These are phyloP conservation scores for Leishmania mexicana DNA, from an alignment of 208 protist genomes.

Conservation along the genomic window DNA sequence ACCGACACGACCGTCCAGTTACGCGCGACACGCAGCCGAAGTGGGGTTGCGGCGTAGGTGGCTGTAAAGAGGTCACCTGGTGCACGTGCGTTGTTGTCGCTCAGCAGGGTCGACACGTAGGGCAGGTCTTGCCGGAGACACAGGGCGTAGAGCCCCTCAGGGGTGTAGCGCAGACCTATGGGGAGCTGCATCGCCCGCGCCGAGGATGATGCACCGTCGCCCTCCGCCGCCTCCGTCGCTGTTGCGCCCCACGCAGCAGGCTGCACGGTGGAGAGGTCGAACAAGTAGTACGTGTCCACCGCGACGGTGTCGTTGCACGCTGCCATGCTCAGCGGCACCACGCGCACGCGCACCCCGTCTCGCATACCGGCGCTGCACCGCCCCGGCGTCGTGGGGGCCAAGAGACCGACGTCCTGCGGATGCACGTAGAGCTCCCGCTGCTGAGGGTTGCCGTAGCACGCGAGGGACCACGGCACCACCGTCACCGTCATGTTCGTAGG, in stretches of 20 bases:
- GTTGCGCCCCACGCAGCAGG: constrained; percentile 10
- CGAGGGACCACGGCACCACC: constrained; percentile 35
- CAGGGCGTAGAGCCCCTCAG: constrained; percentile 46
- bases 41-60: constrained; percentile 19
- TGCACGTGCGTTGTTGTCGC: background rate
- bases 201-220: too few relatives aligned
- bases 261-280: constrained; percentile 34
- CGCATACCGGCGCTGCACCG: constrained; percentile 47
- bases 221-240: background rate
- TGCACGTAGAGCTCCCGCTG: too few relatives aligned
- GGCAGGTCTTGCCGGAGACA: constrained; percentile 47
- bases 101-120: constrained; percentile 11
- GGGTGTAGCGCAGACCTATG: constrained; percentile 39
- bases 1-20: constrained; percentile 25
- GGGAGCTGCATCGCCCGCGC: constrained; percentile 33
- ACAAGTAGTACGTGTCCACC: constrained; percentile 23
- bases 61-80: constrained; percentile 7
- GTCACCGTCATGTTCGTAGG: constrained; percentile 22
- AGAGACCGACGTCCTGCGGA: background rate
- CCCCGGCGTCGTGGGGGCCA: constrained; percentile 30
- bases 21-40: constrained; percentile 24
- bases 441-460: constrained; percentile 36
- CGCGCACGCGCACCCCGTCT: constrained; percentile 45
- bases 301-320: constrained; percentile 22
- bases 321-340: constrained; percentile 38